Base-by-base conservation (phyloP, 2,329 filamentous ascomycete species). In the Trichoderma sp. region DNA sequence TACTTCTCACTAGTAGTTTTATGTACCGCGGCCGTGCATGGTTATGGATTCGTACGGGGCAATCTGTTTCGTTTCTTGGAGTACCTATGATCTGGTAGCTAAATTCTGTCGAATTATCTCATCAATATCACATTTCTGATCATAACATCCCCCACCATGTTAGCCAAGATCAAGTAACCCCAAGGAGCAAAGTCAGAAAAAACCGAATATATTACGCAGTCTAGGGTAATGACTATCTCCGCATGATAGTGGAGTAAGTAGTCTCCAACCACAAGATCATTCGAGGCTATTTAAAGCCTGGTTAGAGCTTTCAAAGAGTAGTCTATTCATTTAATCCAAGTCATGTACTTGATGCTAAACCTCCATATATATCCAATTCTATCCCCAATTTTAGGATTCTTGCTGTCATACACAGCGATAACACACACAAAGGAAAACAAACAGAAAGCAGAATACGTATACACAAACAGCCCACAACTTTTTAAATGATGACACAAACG, bases 311-410 rank as follows among this genome's bases (percentile, higher is more conserved):
- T 24, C 18, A 8, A 52, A 54, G 21, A 21, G 34, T 30, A n/a
- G 5, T 66, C 39, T 66, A 66, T 59, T 66, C 39, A 58, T 66
- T 39, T 51, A 54, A 49, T 59, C 55, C 58, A 58, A 43, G 58
- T 43, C 54, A 43, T 66, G 28, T 52, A 66, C 49, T 37, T 26
- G 34, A 51, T 37, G 39, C 16, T n/a, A 43, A 18, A 16, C 21
- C 28, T 11, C 54, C 28, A 21, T 6, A 51, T 34, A 14, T 5
- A 55, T 43, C 18, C 37, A 14, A 16, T 59, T 49, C 39, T 37
- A 58, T 34, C 54, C 18, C 6, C 3, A 10, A 37, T 24, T 11
- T 37, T 24, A 37, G 54, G n/a, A 58, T 18, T n/a, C 10, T 43
- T 37, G 54, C n/a, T 32, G 49, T 24, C 10, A 30, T 8, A 34